These are phyloP conservation scores for Curvularia sp. DNA, from an alignment of 2,329 filamentous ascomycete genomes.

Conservation along the genomic window DNA sequence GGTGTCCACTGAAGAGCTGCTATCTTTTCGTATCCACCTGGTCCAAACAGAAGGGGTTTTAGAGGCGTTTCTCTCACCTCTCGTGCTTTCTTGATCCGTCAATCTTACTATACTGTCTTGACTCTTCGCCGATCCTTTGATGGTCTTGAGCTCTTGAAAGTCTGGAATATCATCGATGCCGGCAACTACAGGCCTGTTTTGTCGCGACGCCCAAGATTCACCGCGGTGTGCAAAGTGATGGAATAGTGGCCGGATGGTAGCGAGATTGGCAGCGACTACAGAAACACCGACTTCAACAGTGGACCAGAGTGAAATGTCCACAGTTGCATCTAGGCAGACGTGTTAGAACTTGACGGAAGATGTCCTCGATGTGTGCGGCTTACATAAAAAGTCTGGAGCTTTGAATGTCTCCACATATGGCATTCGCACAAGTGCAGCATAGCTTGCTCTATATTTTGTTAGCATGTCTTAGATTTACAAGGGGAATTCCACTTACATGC, in stretches of 20 bases:
- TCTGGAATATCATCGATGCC: background rate
- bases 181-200: background rate
- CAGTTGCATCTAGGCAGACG: conserved; percentile 12
- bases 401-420: conserved; percentile 26
- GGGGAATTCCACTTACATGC: conserved; percentile 11
- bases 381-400: conserved; percentile 26
- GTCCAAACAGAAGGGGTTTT: background rate
- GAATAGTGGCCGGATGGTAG: conserved; percentile 22
- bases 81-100: background rate
- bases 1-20: background rate
- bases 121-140: background rate
- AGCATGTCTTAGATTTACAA: background rate
- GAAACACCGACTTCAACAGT: conserved; percentile 25
- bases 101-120: background rate
- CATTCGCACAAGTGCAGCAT: conserved; percentile 23
- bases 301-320: conserved; percentile 29
- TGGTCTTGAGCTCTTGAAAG: background rate
- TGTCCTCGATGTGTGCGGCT: background rate
- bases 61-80: background rate
- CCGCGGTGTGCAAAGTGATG: background rate
- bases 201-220: background rate
- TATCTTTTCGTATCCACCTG: background rate
- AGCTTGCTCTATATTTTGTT: conserved; percentile 18
- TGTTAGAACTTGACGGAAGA: background rate
- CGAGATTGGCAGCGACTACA: conserved; percentile 20